These are phyloP conservation scores for Rhodocollybia butyracea DNA, from an alignment of 768 basidiomycete genomes.

Conservation along the genomic window DNA sequence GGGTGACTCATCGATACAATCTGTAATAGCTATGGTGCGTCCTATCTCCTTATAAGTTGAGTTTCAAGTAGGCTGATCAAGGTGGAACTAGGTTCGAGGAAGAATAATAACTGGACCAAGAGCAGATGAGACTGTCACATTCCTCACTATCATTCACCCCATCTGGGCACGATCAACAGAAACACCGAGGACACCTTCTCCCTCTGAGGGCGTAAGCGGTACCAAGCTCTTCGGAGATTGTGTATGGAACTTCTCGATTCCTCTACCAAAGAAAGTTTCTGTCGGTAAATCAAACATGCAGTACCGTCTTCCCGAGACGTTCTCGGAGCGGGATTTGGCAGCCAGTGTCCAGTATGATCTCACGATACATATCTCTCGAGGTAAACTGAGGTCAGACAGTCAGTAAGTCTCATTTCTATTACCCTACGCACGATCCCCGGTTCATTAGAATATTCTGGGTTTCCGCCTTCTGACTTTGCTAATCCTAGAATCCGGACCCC, in stretches of 20 bases:
- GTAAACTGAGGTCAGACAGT: conserved; percentile 46
- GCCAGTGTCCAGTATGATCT: conserved; percentile 53
- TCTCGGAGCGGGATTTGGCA: conserved; percentile 45
- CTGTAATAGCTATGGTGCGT: conserved; percentile 40
- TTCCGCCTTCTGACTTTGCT: neutral
- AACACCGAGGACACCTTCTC: conserved; percentile 37
- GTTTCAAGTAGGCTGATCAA: neutral
- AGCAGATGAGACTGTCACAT: conserved; percentile 39
- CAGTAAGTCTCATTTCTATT: no score
- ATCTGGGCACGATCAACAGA: conserved; percentile 48
- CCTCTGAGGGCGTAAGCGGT: conserved; percentile 35
- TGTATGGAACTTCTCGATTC: conserved; percentile 46
- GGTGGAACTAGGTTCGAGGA: conserved; percentile 39
- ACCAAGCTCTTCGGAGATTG: conserved; percentile 45
- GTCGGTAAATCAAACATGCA: conserved; percentile 33
- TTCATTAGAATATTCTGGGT: neutral
- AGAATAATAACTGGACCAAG: conserved; percentile 48
- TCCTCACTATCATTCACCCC: conserved; percentile 39
- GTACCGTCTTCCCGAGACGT: conserved; percentile 49
- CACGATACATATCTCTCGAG: conserved; percentile 40
- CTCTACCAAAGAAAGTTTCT: conserved; percentile 40
- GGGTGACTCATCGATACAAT: conserved; percentile 47
- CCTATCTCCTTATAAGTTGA: neutral
- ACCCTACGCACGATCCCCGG: no score
- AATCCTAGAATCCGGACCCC: conserved; percentile 43